Conservation (phyloP, 2,329 filamentous ascomycete genomes). For the Paraphaeosphaeria sporulosa region DNA sequence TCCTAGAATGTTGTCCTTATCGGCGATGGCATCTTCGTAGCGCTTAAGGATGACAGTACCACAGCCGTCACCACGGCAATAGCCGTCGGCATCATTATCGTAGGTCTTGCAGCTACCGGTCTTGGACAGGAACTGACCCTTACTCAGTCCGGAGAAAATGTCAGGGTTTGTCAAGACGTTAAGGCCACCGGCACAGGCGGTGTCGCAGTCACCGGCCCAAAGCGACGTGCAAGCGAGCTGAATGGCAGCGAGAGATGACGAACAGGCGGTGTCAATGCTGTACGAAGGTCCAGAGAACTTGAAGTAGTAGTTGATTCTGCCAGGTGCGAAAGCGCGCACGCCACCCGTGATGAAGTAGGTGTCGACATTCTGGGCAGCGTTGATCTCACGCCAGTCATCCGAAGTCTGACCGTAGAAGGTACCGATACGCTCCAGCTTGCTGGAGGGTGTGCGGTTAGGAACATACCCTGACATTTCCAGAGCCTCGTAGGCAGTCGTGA, state of each 20-base stretch:
- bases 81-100: conserved; percentile 81
- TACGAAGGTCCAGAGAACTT: conserved; percentile 77
- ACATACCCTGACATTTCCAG: conserved; percentile 83
- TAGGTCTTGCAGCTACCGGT: conserved; percentile 81
- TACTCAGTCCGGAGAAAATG: conserved; percentile 77
- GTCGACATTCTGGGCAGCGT: conserved; percentile 74
- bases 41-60: conserved; percentile 80
- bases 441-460: conserved; percentile 74
- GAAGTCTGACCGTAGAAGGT: conserved; percentile 79
- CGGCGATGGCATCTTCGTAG: conserved; percentile 77
- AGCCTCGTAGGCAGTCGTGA: conserved; percentile 81
- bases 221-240: conserved; percentile 76
- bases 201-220: conserved; percentile 80
- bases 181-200: conserved; percentile 78
- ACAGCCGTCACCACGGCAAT: conserved; percentile 80
- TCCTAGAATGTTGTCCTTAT: conserved; percentile 76
- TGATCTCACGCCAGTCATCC: conserved; percentile 80
- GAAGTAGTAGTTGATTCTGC: conserved; percentile 78
- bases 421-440: conserved; percentile 69
- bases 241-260: conserved; percentile 75
- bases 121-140: conserved; percentile 80
- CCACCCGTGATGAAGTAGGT: conserved; percentile 72
- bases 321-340: conserved; percentile 67
- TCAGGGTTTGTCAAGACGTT: conserved; percentile 83
- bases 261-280: conserved; percentile 80